Base-by-base conservation (phyloP, 345 rosid species). In the Aethionema arabicum region DNA sequence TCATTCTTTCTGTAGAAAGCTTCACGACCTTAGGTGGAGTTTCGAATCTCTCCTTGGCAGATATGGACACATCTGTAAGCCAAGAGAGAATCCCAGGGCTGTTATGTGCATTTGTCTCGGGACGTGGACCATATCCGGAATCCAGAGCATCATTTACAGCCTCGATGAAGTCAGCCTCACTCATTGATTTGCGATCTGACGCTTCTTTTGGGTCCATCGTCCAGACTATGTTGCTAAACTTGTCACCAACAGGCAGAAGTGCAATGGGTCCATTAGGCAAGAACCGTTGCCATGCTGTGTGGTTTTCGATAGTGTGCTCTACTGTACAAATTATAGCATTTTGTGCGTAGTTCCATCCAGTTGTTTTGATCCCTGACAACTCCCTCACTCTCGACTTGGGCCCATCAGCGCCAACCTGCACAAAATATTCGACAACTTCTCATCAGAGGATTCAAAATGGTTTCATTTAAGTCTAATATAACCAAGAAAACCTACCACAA, bases 331-430 rank as follows among this genome's bases (percentile, higher is more conserved):
- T 92, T 44, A 92, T 68, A 36, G 97, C 98, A 74, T 82, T 87
- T 69, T 92, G 98, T 8, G 88, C 77, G 76, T 92, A 92, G 72
- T 78, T 82, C 97, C 98, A 89, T 46, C 97, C 93, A 0, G 82
- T 85, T 56, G 90, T 87, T 67, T 78, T 84, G 66, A 92, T 80
- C 61, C 96, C 91, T 31, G 91, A 83, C 55, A 92, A 73, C 53
- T 87, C 95, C 73, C 98, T 82, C 41, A 92, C 98, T 44, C 69
- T 83, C 11, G 97, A 92, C 78, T 85, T 92, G 52, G 78, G 83
- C 55, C 97, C 98, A 82, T 89, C 97, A 13, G 98, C 87, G 56
- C 97, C 98, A 27, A 91, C 96, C 98, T 87, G 77, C 62, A 72
- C 52, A 41, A 42, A 41, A 27, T 9, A 58, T 32, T 3, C 32